These are phyloP conservation scores for Penicillium lagena DNA, from an alignment of 495 filamentous ascomycete species.

Conservation along the genomic window DNA sequence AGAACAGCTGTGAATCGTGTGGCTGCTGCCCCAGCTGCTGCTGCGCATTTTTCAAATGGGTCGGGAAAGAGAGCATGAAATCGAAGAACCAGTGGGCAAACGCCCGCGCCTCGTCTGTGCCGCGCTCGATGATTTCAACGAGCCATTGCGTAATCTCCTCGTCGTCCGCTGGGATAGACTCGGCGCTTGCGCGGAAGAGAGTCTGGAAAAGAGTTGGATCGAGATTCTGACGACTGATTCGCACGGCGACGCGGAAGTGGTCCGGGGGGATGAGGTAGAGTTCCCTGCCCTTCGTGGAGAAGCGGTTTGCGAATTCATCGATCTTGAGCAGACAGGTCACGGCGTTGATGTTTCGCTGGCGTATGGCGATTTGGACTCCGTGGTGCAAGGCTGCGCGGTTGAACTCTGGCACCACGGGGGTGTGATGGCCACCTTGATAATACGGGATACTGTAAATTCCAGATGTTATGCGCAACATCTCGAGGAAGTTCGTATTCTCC, in stretches of 20 bases:
- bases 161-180: conserved; percentile 29
- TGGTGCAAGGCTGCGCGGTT: conserved; percentile 24
- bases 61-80: conserved; percentile 28
- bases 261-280: conserved; percentile 19
- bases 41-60: background rate
- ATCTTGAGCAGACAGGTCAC: conserved; percentile 32
- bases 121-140: conserved; percentile 10
- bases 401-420: conserved; percentile 1
- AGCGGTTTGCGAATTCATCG: conserved; percentile 30
- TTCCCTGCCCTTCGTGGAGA: background rate
- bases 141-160: conserved; percentile 31
- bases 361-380: conserved; percentile 30
- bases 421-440: background rate
- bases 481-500: conserved; percentile 19
- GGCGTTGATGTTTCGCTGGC: conserved; percentile 19
- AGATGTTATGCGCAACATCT: conserved; percentile 28
- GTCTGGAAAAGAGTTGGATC: conserved; percentile 23
- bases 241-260: conserved; percentile 24
- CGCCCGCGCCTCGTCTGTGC: no score
- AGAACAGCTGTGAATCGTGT: conserved; percentile 17
- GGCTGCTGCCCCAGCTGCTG: background rate
- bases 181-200: conserved; percentile 33
- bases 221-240: conserved; percentile 13
- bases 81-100: conserved; percentile 32
- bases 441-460: conserved; percentile 8